Evolutionary conservation across 495 filamentous ascomycete genomes (phyloP).

Genomic region (Achaetomiella virescens): DNA sequence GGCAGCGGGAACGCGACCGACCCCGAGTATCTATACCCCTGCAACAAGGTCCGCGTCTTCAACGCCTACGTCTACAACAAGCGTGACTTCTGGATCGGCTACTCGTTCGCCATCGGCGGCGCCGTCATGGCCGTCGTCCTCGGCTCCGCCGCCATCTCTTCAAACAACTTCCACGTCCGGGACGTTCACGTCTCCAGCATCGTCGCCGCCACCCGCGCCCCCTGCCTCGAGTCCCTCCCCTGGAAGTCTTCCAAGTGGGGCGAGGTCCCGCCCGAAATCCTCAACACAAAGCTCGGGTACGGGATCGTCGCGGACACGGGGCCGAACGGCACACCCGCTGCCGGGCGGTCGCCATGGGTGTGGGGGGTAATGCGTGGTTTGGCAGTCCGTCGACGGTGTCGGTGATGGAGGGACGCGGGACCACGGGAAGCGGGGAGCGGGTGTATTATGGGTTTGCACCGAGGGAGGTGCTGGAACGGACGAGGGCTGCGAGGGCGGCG

Average conservation of each 20-base stretch:
- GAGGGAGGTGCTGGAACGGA: conserved; percentile 15
- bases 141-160: conserved; percentile 20
- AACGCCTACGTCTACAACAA: conserved; percentile 23
- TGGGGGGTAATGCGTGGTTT: background rate
- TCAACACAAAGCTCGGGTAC: conserved; percentile 17
- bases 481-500: conserved; percentile 10
- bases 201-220: conserved; percentile 27
- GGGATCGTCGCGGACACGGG: conserved; percentile 16
- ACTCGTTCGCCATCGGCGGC: conserved; percentile 17
- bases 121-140: conserved; percentile 17
- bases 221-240: conserved; percentile 22
- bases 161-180: conserved; percentile 25
- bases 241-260: conserved; percentile 27
- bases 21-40: conserved; percentile 18
- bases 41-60: conserved; percentile 17
- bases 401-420: too few relatives aligned
- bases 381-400: background rate
- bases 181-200: conserved; percentile 21
- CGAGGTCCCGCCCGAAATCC: conserved; percentile 22
- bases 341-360: background rate
- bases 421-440: background rate
- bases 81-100: conserved; percentile 27
- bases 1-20: conserved; percentile 10
- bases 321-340: conserved; percentile 7
- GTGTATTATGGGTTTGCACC: conserved; percentile 26